These are phyloP conservation scores for Tetradesmus lagerheimii DNA, from an alignment of 139 green algal species.

Conservation along the genomic window DNA sequence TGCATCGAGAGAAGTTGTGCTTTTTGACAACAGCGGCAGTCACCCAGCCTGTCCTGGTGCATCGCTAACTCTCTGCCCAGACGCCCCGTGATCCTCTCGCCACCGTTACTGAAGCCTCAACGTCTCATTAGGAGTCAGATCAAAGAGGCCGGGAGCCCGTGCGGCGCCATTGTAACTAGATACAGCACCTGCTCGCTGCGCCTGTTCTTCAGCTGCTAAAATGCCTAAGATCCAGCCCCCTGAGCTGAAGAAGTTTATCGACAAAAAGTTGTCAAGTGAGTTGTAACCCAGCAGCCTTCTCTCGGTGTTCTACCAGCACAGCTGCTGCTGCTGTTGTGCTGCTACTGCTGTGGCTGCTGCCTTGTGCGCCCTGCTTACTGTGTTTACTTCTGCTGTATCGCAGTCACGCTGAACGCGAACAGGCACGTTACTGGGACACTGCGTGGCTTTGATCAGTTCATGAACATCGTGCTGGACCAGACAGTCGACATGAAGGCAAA, in stretches of 20 bases:
- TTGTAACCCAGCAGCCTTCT: neutral
- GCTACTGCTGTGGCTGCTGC: neutral
- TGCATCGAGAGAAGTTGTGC: no score
- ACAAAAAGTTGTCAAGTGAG: constrained; percentile 90
- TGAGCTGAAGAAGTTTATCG: constrained; percentile 96
- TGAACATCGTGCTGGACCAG: constrained; percentile 98
- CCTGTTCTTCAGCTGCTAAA: neutral
- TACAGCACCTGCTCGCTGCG: neutral
- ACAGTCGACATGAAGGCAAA: constrained; percentile 94
- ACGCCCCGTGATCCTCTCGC: neutral
- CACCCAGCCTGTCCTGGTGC: neutral
- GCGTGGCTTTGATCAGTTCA: constrained; percentile 99
- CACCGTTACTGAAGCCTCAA: neutral
- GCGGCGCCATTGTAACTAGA: neutral
- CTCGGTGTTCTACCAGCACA: neutral
- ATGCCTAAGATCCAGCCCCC: constrained; percentile 93
- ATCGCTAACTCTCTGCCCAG: neutral
- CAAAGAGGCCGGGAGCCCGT: neutral
- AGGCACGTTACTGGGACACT: constrained; percentile 94
- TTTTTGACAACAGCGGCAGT: neutral
- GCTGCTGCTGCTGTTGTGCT: neutral
- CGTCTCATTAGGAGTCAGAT: neutral
- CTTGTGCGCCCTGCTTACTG: neutral
- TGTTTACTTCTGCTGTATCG: neutral
- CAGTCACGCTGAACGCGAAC: constrained; percentile 95